Evolutionary conservation across 2,329 filamentous ascomycete genomes (phyloP), one percentile per base, ranked within the genome.

Genomic region (Microsporum audouinii): DNA sequence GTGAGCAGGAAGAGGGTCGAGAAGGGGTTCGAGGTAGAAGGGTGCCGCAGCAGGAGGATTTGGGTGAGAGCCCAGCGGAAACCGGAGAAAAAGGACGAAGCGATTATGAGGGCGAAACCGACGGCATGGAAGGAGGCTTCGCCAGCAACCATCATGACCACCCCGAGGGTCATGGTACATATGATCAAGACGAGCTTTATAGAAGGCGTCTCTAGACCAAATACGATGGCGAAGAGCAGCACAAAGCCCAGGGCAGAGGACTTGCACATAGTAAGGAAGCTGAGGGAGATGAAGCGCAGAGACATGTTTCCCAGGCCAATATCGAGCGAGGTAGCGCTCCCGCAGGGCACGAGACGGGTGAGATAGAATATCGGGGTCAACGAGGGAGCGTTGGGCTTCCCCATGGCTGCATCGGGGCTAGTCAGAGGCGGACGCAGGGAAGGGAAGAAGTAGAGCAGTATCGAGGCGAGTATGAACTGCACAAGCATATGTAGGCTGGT

Each of bases 221-320:
- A 97, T 56, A 95, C 73, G 71, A 99, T 96, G 64, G 94, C 94
- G 72, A 99, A 99, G 57, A 96, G 75, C 27, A 99, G 85, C 60
- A 99, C 94, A 71, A 97, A 99, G 51, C 89, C 91, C 27, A 99
- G 83, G 14, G 92, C 89, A 7, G 91, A 96, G 4, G 92, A 97
- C 81, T 99, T 99, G 77, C 94, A 97, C 94, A 99, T 97, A 63
- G 94, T 99, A 76, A 96, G 95, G 73, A 99, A 99, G 7, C 92
- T 96, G 66, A 99, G 83, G 47, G 89, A 91, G 68, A 99, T 97
- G 73, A 95, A 96, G 74, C 92, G 94, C 68, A 99, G 80, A 59
- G 90, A 95, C 74, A 90, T 96, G 71, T 99, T 99, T 65, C 94
- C 94, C 62, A 99, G 77, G 12, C 94, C 94, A 74, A 99, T 96